Base-by-base conservation (phyloP, 2,329 filamentous ascomycete genomes). In the Hymenoscyphus fructigenus region DNA sequence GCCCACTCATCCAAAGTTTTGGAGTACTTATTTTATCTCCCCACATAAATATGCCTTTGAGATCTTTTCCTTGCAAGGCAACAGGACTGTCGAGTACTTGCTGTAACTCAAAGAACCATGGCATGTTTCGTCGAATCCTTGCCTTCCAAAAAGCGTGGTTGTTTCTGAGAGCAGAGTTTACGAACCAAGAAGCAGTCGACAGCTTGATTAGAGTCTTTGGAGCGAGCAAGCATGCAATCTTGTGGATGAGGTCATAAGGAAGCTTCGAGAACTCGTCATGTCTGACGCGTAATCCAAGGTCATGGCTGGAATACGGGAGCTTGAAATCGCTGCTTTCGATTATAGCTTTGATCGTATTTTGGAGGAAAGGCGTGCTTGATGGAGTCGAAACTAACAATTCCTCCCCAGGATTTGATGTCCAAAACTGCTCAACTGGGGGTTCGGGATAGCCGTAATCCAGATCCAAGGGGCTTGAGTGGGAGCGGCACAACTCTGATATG, bases 1-100 rank as follows among this genome's bases (percentile, higher is more conserved):
- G 68, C 1, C 71, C 71, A n/a, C 60, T 60, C 63, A 73, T 68
- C 5, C 70, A 71, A 9, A 65, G 59, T 3, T 59, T 61, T 14
- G 71, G 67, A 9, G 32, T 65, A 0, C 74, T 60, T 5, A n/a
- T 44, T 44, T 44, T n/a, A 7, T 44, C 15, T 44, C 15, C 41
- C 41, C 41, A 44, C 7, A 44, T 17, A 17, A 44, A 44, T n/a
- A 44, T 44, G 6, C 41, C 41, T 44, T n/a, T 17, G 4, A 44
- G n/a, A 20, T 44, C 17, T 6, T 44, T 44, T 44, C 41, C 41
- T 44, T 15, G 41, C 6, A 44, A 44, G 14, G 59, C 59, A 17
- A 60, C 17, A 7, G 63, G 57, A 23, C 32, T 20, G n/a, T 65
- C 28, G 12, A 62, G 14, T n/a, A 60, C 14, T 12, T 59, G 32